Percentiles rank a stretch among this genome's conserved stretches.
phyloP scores from a whole-genome alignment of 192 early-diverging fungal genomes.

The Linnemannia schmuckeri region DNA sequence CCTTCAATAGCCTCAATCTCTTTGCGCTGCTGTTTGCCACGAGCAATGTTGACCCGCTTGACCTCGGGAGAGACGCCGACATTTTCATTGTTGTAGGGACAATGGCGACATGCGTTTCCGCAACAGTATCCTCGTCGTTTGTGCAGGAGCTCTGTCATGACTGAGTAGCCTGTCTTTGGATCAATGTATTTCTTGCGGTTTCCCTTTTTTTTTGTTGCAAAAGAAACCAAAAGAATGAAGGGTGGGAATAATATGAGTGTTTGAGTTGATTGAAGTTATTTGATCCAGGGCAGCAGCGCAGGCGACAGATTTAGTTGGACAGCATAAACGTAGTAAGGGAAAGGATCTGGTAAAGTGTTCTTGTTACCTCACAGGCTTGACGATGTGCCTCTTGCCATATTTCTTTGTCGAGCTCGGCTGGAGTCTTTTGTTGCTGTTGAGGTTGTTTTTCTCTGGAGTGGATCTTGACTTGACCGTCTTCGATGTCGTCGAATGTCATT shows the following conservation, averaged over 20 bases:
- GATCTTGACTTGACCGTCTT: slow-evolving; percentile 39
- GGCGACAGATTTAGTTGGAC: background rate
- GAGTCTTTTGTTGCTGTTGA: slow-evolving; percentile 24
- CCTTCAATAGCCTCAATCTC: slow-evolving; percentile 52
- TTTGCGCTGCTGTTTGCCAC: slow-evolving; percentile 40
- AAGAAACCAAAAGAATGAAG: background rate
- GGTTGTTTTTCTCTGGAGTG: slow-evolving; percentile 6
- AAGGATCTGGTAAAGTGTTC: background rate
- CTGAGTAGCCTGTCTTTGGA: slow-evolving; percentile 74
- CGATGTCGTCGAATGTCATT: background rate
- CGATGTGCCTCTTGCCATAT: slow-evolving; percentile 47
- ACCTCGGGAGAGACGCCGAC: slow-evolving; percentile 70
- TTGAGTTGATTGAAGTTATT: background rate
- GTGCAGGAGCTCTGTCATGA: slow-evolving; percentile 75
- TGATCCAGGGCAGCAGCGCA: background rate
- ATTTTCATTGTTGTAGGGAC: slow-evolving; percentile 70
- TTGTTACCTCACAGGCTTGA: slow-evolving; percentile 51
- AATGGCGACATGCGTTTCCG: slow-evolving; percentile 77
- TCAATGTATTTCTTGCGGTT: slow-evolving; percentile 70
- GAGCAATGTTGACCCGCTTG: slow-evolving; percentile 41
- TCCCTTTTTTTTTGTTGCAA: slow-evolving; percentile 22
- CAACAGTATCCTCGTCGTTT: slow-evolving; percentile 73
- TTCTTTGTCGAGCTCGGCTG: slow-evolving; percentile 46
- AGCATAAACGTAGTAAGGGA: too few species aligned
- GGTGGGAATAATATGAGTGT: background rate